Evolutionary conservation across 176 grass and related monocot genomes (phyloP).

Genomic region (Elaeis guineensis): DNA sequence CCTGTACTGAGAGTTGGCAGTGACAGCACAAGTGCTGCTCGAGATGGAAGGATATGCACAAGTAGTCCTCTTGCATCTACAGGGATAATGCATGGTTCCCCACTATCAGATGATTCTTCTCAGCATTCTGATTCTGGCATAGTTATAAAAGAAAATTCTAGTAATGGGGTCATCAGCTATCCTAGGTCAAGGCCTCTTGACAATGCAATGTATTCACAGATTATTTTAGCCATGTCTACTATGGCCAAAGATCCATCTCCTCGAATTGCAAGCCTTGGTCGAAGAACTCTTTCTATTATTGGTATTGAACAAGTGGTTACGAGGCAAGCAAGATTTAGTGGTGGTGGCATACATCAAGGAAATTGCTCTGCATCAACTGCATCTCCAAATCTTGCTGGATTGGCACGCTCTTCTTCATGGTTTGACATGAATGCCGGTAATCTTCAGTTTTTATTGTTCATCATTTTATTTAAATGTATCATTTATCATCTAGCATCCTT

Average conservation of each 20-base stretch:
- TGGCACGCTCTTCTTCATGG: constrained; percentile 92
- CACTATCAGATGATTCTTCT: constrained; percentile 90
- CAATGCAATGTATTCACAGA: constrained; percentile 57
- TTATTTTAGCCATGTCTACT: constrained; percentile 68
- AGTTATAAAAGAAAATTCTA: constrained; percentile 61
- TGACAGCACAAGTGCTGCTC: constrained; percentile 50
- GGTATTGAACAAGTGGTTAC: constrained; percentile 77
- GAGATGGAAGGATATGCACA: constrained; percentile 62
- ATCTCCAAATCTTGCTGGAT: constrained; percentile 49
- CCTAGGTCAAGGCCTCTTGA: constrained; percentile 49
- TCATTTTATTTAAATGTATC: neutral
- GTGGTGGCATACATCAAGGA: constrained; percentile 40
- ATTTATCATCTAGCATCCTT: too few species aligned
- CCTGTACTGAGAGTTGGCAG: constrained; percentile 78
- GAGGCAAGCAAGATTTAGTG: constrained; percentile 59
- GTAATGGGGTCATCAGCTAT: constrained; percentile 62
- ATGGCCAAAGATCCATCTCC: constrained; percentile 91
- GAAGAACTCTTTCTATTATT: constrained; percentile 67
- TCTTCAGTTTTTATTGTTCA: constrained; percentile 3
- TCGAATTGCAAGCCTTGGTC: constrained; percentile 57
- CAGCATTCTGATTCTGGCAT: constrained; percentile 87
- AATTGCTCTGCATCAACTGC: constrained; percentile 51
- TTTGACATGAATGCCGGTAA: constrained; percentile 95
- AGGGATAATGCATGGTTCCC: constrained; percentile 74
- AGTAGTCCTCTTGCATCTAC: constrained; percentile 56